These are phyloP conservation scores for Rhizopus arrhizus DNA, from an alignment of 371 early-diverging fungal genomes.

Conservation along the genomic window DNA sequence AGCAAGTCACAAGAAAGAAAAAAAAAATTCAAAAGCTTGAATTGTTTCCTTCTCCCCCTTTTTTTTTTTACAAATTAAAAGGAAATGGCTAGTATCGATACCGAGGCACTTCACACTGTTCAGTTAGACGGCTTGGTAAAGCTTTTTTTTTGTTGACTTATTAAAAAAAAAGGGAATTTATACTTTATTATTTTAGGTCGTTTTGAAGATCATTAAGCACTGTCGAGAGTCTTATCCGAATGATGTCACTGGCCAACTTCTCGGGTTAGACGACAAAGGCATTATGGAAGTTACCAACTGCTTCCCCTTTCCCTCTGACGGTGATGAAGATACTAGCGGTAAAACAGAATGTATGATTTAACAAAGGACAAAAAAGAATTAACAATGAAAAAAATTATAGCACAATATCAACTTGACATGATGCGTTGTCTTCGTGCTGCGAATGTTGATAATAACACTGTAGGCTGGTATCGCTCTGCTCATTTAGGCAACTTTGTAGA, in stretches of 20 bases:
- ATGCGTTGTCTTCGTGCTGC: conserved; percentile 89
- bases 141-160: no score
- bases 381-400: conserved; percentile 31
- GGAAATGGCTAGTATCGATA: conserved; percentile 12
- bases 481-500: conserved; percentile 89
- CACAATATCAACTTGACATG: conserved; percentile 93
- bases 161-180: background rate
- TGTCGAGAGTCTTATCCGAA: conserved; percentile 80
- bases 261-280: conserved; percentile 84
- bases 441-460: conserved; percentile 93
- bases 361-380: background rate
- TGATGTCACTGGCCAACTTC: conserved; percentile 88
- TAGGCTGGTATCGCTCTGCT: conserved; percentile 97
- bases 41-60: background rate
- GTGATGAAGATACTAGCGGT: conserved; percentile 55
- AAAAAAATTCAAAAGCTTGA: no score
- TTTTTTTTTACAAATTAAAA: background rate
- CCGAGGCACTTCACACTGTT: conserved; percentile 29
- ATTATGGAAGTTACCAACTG: conserved; percentile 89
- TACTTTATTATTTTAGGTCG: conserved; percentile 54
- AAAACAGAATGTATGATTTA: conserved; percentile 9
- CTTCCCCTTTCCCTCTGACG: conserved; percentile 80
- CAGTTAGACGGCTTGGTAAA: conserved; percentile 39
- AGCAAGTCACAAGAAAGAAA: no score
- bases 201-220: conserved; percentile 96